Base-by-base conservation (phyloP, 176 grass and related monocot species). In the Saccharum officinarum region DNA sequence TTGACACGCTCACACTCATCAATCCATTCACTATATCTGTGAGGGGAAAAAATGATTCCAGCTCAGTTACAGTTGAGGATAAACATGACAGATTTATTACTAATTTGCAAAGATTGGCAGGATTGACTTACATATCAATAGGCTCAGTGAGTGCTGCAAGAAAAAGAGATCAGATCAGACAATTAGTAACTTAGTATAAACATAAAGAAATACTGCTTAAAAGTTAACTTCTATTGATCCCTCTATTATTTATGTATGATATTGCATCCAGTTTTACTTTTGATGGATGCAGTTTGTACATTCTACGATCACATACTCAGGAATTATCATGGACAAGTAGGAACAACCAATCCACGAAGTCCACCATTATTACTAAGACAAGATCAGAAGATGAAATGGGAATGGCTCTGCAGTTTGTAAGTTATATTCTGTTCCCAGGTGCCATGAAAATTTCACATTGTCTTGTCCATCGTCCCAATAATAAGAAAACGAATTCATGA, bases 11-110 rank as follows among this genome's bases (percentile, higher is more conserved):
- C 93, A 31, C 90, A 95, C 36, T 92, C 93, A 5, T 92, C 93
- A n/a, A 95, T 90, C 93, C 93, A 92, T 76, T 92, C 90, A n/a
- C 93, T 95, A 77, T 95, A 92, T 90, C 93, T 95, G 80, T 76
- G 7, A 47, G 41, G 14, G 6, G 41, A 14, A 8, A 18, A 8
- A 66, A 77, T 12, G 7, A 23, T 60, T 60, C 14, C 1, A 75
- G 61, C 12, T 85, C 47, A 81, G 46, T 64, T 79, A 1, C 50
- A 49, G 8, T 26, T 38, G 11, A 4, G 2, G 16, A 62, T 61
- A 62, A 71, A 60, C n/a, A n/a, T 34, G 4, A 23, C 0, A 0
- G 23, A 28, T 73, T 41, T 74, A n/a, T 4, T 4, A 66, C 0
- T 8, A 22, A 37, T 23, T 40, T 7, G 22, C 12, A 63, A 41